Conservation (phyloP, 1,139 yeast genomes). For the Hyphopichia burtonii region DNA sequence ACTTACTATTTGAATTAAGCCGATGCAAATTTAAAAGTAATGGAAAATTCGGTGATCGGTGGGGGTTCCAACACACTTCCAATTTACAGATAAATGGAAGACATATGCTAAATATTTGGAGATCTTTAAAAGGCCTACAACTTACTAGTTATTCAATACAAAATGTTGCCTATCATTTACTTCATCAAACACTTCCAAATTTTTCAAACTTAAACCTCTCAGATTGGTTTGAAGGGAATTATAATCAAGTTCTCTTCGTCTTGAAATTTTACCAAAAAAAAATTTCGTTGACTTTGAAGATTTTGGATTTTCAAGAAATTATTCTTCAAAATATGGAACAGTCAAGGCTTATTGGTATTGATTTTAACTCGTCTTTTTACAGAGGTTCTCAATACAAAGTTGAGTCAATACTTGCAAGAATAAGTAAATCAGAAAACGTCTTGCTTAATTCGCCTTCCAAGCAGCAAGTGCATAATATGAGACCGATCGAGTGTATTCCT, state of each 20-base stretch:
- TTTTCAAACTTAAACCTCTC: constrained; percentile 54
- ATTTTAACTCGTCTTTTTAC: constrained; percentile 80
- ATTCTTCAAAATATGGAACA: constrained; percentile 76
- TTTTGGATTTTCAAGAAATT: constrained; percentile 64
- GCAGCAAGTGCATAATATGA: constrained; percentile 78
- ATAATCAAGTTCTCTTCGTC: constrained; percentile 32
- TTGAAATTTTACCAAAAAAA: constrained; percentile 54
- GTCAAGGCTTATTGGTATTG: constrained; percentile 84
- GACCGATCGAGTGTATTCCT: constrained; percentile 84
- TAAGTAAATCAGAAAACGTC: constrained; percentile 74
- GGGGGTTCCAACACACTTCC: constrained; percentile 84
- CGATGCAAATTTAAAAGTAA: constrained; percentile 49
- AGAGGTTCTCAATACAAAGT: constrained; percentile 94
- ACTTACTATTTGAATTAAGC: constrained; percentile 44
- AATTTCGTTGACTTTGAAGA: constrained; percentile 42
- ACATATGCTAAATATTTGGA: constrained; percentile 83
- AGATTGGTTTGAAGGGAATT: constrained; percentile 41
- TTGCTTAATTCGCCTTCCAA: constrained; percentile 78
- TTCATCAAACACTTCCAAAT: constrained; percentile 68
- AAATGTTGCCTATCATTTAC: constrained; percentile 64
- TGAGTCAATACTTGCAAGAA: constrained; percentile 73
- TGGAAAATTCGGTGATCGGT: constrained; percentile 63
- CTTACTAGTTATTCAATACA: constrained; percentile 74
- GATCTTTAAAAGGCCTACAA: constrained; percentile 58
- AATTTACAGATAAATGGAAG: constrained; percentile 71